phyloP scores from a whole-genome alignment of 768 basidiomycete species.

The Leccinum truebloodii region DNA sequence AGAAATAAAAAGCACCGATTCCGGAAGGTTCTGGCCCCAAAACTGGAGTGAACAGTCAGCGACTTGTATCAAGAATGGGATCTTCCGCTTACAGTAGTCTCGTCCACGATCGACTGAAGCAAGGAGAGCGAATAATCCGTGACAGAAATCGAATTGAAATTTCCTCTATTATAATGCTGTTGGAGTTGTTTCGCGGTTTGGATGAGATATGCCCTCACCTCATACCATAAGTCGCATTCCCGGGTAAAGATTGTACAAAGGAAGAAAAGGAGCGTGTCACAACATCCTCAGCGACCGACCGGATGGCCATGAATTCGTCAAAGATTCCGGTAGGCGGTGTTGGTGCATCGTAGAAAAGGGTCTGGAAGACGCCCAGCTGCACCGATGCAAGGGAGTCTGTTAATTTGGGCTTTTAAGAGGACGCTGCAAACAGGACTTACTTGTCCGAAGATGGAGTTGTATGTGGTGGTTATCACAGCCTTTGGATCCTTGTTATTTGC shows the following conservation, averaged over 20 bases:
- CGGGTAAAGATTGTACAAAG: constrained; percentile 8
- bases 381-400: not conserved
- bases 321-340: constrained; percentile 19
- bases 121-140: constrained; percentile 7
- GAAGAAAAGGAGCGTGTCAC: constrained; percentile 18
- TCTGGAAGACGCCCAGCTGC: constrained; percentile 22
- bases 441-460: constrained; percentile 30
- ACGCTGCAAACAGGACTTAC: not conserved
- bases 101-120: constrained; percentile 12
- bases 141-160: constrained; percentile 7
- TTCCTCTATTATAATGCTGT: not conserved
- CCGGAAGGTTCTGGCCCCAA: constrained; percentile 10
- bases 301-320: constrained; percentile 29
- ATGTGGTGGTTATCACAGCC: constrained; percentile 42
- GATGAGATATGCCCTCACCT: constrained; percentile 3
- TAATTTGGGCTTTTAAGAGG: not conserved
- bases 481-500: constrained; percentile 24
- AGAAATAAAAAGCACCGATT: not conserved
- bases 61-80: not conserved
- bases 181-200: not conserved
- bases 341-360: constrained; percentile 59
- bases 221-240: not conserved
- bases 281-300: constrained; percentile 2
- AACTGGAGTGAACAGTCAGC: constrained; percentile 13
- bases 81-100: constrained; percentile 5